These are phyloP conservation scores for Pleurotus tuoliensis DNA, from an alignment of 768 basidiomycete genomes.

Conservation along the genomic window DNA sequence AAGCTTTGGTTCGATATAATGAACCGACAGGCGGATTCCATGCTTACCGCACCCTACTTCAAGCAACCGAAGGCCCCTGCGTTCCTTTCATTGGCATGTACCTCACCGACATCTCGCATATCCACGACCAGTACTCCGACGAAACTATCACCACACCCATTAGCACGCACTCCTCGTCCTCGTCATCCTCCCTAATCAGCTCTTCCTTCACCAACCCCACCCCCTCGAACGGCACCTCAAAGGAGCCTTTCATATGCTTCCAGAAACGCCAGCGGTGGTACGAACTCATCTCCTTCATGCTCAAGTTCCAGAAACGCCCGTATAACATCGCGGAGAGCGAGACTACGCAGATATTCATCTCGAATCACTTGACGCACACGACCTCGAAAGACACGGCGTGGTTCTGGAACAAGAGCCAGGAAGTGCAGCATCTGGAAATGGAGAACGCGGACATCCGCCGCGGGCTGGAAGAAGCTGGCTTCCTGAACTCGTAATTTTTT, in stretches of 20 bases:
- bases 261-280: conserved; percentile 53
- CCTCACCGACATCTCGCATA: conserved; percentile 55
- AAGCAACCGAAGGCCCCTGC: conserved; percentile 50
- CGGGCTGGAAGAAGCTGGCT: conserved; percentile 66
- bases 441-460: conserved; percentile 62
- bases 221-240: too few species aligned
- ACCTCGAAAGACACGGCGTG: conserved; percentile 40
- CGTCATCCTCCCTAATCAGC: background rate
- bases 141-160: conserved; percentile 13
- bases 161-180: background rate
- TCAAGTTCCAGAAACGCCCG: conserved; percentile 50
- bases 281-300: conserved; percentile 49
- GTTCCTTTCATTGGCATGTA: conserved; percentile 68
- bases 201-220: background rate
- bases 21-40: conserved; percentile 58
- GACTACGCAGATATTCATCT: conserved; percentile 43
- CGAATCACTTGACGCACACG: conserved; percentile 37
- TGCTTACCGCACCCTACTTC: conserved; percentile 48
- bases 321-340: conserved; percentile 48
- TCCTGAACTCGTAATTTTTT: conserved; percentile 18
- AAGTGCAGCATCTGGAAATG: conserved; percentile 55
- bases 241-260: conserved; percentile 38
- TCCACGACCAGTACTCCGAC: conserved; percentile 47
- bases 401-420: conserved; percentile 59
- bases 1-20: conserved; percentile 48